phyloP scores from a whole-genome alignment of 352 stramenopile genomes.

The Labyrinthula sp. region DNA sequence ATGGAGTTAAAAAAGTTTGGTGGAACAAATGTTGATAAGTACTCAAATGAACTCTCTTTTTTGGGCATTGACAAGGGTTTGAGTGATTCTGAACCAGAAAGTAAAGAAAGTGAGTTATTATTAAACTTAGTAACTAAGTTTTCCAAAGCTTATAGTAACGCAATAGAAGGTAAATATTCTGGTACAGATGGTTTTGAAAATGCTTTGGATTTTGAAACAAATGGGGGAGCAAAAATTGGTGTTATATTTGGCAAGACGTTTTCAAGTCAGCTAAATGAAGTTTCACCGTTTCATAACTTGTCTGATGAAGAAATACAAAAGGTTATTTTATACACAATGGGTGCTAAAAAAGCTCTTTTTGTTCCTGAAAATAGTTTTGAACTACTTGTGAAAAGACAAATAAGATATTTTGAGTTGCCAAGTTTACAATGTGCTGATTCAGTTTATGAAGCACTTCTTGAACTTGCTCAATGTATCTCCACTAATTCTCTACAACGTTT shows the following conservation, averaged over 20 bases:
- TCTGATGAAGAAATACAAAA: slow-evolving; percentile 94
- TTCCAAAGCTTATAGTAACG: slow-evolving; percentile 55
- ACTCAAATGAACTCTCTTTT: slow-evolving; percentile 48
- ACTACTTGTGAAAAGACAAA: slow-evolving; percentile 84
- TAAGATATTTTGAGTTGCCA: slow-evolving; percentile 71
- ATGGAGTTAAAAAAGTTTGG: slow-evolving; percentile 81
- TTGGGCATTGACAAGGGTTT: slow-evolving; percentile 20
- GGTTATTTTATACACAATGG: slow-evolving; percentile 93
- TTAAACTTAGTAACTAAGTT: slow-evolving; percentile 79
- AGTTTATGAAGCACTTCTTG: slow-evolving; percentile 86
- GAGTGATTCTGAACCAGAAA: slow-evolving; percentile 39
- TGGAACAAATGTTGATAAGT: too few species aligned
- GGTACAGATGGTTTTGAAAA: slow-evolving; percentile 40
- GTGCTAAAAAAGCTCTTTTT: slow-evolving; percentile 84
- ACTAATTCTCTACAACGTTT: slow-evolving; percentile 83
- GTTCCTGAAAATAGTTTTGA: slow-evolving; percentile 96
- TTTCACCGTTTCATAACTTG: slow-evolving; percentile 39
- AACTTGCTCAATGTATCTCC: slow-evolving; percentile 61
- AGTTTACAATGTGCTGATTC: slow-evolving; percentile 90
- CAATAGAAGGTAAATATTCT: slow-evolving; percentile 47
- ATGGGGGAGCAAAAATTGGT: slow-evolving; percentile 86
- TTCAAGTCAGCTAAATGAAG: slow-evolving; percentile 53
- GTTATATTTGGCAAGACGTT: slow-evolving; percentile 97
- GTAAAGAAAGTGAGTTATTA: slow-evolving; percentile 69
- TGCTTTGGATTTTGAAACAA: slow-evolving; percentile 63